Evolutionary conservation across 495 filamentous ascomycete species (phyloP).

Genomic region (Halenospora varia): DNA sequence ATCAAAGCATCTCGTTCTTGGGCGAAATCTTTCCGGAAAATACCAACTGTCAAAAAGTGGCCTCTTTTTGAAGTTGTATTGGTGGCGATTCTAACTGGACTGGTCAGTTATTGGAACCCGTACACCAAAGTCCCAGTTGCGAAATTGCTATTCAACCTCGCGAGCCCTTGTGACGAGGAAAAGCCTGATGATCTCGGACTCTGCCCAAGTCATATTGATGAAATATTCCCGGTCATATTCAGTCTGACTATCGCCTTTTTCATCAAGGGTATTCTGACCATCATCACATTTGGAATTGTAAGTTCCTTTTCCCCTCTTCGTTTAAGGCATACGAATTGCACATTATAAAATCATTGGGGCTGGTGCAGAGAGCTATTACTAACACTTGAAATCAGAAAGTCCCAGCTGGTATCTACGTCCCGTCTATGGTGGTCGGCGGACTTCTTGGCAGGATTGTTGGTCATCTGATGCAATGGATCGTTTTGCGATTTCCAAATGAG

Average conservation of each 20-base stretch:
- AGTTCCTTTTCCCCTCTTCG: slow-evolving; percentile 21
- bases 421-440: slow-evolving; percentile 96
- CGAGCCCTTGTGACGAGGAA: slow-evolving; percentile 68
- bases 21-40: slow-evolving; percentile 83
- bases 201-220: slow-evolving; percentile 66
- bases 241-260: slow-evolving; percentile 75
- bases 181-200: slow-evolving; percentile 66
- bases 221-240: slow-evolving; percentile 67
- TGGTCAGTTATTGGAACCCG: slow-evolving; percentile 89
- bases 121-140: slow-evolving; percentile 87
- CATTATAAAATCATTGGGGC: too few species aligned
- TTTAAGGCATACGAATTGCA: too few species aligned
- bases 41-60: slow-evolving; percentile 73
- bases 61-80: slow-evolving; percentile 85
- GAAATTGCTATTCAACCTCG: slow-evolving; percentile 85
- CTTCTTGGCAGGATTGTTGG: slow-evolving; percentile 87
- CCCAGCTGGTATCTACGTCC: slow-evolving; percentile 94
- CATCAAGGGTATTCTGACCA: slow-evolving; percentile 84
- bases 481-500: slow-evolving; percentile 65
- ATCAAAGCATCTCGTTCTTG: slow-evolving; percentile 92
- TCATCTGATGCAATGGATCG: slow-evolving; percentile 79
- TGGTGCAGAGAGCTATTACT: too few species aligned
- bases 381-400: slow-evolving; percentile 54
- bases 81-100: slow-evolving; percentile 79
- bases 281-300: slow-evolving; percentile 81